phyloP scores from a whole-genome alignment of 164 flowering plant species.

The Protea cynaroides region DNA sequence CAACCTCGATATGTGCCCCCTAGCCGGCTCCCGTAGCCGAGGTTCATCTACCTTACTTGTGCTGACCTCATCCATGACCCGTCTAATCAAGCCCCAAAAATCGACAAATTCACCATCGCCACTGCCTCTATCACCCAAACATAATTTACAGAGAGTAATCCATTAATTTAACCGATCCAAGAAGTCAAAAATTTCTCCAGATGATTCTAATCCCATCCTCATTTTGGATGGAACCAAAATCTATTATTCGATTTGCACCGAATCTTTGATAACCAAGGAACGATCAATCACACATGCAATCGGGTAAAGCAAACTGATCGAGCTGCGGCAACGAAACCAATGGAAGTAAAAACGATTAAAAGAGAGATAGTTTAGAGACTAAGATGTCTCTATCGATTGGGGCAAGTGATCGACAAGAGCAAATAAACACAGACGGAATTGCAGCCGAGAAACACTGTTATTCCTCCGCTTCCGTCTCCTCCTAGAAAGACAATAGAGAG shows the following conservation, averaged over 20 bases:
- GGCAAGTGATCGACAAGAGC: neutral
- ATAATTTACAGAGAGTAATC: neutral
- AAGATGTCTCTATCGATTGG: constrained; percentile 5
- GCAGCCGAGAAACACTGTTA: neutral
- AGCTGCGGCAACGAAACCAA: neutral
- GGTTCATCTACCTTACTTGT: constrained; percentile 25
- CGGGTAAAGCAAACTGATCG: constrained; percentile 4
- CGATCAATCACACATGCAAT: neutral
- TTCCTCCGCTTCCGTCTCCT: constrained; percentile 12
- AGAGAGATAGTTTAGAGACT: neutral
- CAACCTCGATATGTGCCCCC: constrained; percentile 5
- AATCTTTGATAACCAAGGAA: neutral
- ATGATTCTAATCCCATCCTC: constrained; percentile 67
- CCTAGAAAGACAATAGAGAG: constrained; percentile 3
- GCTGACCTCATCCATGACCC: constrained; percentile 53
- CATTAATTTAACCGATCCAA: neutral
- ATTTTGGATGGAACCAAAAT: neutral
- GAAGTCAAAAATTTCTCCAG: constrained; percentile 28
- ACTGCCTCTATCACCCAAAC: constrained; percentile 2
- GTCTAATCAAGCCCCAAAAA: constrained; percentile 4
- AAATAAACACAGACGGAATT: neutral
- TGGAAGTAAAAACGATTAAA: neutral
- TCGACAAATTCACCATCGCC: neutral
- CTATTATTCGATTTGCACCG: neutral
- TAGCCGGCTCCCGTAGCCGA: constrained; percentile 3